phyloP scores from a whole-genome alignment of 345 rosid species.

The Eucalyptus victrix region DNA sequence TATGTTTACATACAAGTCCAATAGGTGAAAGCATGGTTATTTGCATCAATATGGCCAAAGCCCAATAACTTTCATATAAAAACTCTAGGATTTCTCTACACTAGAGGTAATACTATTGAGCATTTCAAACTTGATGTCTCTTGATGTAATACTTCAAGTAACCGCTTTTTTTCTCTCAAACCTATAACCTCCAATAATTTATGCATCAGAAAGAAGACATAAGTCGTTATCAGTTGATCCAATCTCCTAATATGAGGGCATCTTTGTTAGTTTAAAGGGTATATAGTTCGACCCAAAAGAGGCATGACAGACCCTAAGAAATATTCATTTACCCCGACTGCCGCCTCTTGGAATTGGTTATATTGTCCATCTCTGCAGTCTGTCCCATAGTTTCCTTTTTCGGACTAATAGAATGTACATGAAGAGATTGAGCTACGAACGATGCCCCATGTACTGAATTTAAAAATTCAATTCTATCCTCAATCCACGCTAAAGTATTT shows the following conservation, averaged over 20 bases:
- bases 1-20: too few species aligned
- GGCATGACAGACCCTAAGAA: background rate
- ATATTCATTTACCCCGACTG: background rate
- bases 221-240: background rate
- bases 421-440: background rate
- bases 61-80: too few species aligned
- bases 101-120: too few species aligned
- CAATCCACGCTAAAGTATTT: background rate
- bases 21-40: too few species aligned
- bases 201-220: background rate
- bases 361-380: background rate
- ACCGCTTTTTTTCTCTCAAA: too few species aligned
- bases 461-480: background rate
- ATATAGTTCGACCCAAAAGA: background rate
- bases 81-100: too few species aligned
- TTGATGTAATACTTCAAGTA: too few species aligned
- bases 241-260: background rate
- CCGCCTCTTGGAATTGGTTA: background rate
- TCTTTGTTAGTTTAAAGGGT: background rate
- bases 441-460: background rate
- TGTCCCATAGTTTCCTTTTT: background rate
- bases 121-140: too few species aligned
- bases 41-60: too few species aligned
- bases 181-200: background rate
- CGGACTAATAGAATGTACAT: background rate